Percentiles rank a stretch among this genome's conserved stretches.
These are phyloP conservation scores for Thelephora aurantiotincta DNA, from an alignment of 768 basidiomycete species.

Conservation along the genomic window DNA sequence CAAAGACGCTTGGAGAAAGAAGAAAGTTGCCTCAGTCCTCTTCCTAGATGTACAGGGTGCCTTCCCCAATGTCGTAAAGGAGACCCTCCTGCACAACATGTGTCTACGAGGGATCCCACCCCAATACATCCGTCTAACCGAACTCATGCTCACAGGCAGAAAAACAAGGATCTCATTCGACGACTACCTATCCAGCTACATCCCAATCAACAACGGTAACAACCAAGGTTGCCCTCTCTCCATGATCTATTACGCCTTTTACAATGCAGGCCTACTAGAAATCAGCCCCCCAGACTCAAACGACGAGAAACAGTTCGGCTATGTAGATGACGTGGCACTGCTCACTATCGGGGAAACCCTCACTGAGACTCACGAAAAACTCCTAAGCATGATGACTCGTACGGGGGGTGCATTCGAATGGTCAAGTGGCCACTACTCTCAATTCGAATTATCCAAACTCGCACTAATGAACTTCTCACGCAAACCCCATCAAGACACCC, in stretches of 20 bases:
- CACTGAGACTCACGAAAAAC: background rate
- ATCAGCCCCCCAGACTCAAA: slow-evolving; percentile 3
- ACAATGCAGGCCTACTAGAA: slow-evolving; percentile 12
- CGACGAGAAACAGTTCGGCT: slow-evolving; percentile 5
- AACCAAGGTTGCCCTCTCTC: slow-evolving; percentile 15
- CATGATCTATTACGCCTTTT: slow-evolving; percentile 10
- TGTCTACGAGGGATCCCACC: slow-evolving; percentile 14
- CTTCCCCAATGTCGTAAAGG: slow-evolving; percentile 24
- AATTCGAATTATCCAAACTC: slow-evolving; percentile 19
- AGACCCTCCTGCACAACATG: slow-evolving; percentile 20
- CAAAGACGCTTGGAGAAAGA: slow-evolving; percentile 11
- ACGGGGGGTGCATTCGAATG: slow-evolving; percentile 14
- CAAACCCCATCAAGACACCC: background rate
- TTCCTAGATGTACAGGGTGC: slow-evolving; percentile 31
- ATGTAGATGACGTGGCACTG: slow-evolving; percentile 10
- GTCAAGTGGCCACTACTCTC: slow-evolving; percentile 14
- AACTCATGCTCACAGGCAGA: slow-evolving; percentile 1
- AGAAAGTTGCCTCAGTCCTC: slow-evolving; percentile 8
- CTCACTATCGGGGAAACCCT: slow-evolving; percentile 3
- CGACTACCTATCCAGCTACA: slow-evolving; percentile 6
- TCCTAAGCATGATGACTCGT: slow-evolving; percentile 7
- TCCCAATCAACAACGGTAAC: slow-evolving; percentile 8
- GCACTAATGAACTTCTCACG: slow-evolving; percentile 9
- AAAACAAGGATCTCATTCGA: slow-evolving; percentile 7
- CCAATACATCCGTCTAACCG: slow-evolving; percentile 9